Base-by-base conservation (phyloP, 768 basidiomycete species). In the Auricularia sp. region DNA sequence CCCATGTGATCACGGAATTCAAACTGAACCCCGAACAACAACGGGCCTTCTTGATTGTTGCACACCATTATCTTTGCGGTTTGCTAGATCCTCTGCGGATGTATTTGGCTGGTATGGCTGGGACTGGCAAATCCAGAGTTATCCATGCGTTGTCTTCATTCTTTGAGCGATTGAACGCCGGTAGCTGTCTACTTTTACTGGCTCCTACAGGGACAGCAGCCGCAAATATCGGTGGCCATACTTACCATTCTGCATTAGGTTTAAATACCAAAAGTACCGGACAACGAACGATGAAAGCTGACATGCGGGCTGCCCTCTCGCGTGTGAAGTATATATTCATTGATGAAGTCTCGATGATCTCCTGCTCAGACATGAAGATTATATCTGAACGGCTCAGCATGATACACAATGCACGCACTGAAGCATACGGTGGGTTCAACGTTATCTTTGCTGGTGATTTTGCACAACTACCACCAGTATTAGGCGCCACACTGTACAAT, bases 371-470 rank as follows among this genome's bases (percentile, higher is more conserved):
- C 61, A 67, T 73, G 64, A 75, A 72, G 51, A 65, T 39, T 7
- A 75, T 74, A 2, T 70, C 62, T 68, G 65, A 66, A 3, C 61
- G 64, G n/a, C 64, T 77, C 3, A 63, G 68, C 34, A 62, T 64
- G 35, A 68, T 71, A 2, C 35, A 66, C 10, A 65, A 67, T n/a
- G 58, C 65, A 1, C 2, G 39, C 14, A 70, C 69, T 42, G 51
- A 59, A 8, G 66, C 74, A 3, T 79, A 77, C 69, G 77, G 77
- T 29, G 77, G 78, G 0, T 71, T 77, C 33, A 77, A 77, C 63
- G 71, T 81, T 56, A 76, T 80, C n/a, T 72, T 80, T 64, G 77
- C 79, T 14, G 79, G 79, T n/a, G 79, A 81, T 62, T 79, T 80
- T 73, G 78, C 76, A 1, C 79, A 82, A 58, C 66, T 81, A 0